Base-by-base conservation (phyloP, 1,284 basidiomycete species). In the Ganoderma sinense region DNA sequence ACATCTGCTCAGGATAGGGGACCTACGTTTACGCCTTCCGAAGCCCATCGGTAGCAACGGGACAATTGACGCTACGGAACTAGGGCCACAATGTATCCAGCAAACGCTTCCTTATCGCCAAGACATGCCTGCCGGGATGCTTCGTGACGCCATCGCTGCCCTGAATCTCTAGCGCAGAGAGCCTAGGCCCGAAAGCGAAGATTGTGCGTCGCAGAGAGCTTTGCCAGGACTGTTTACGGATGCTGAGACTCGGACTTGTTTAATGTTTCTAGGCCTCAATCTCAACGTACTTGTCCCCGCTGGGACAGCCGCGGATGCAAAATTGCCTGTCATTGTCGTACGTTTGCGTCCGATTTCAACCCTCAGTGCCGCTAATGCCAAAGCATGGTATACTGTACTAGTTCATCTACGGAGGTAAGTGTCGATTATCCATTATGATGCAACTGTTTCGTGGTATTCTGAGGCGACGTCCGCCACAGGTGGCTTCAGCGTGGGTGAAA, bases 251-350 rank as follows among this genome's bases (percentile, higher is more conserved):
- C 10, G 1, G 36, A 36, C 33, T 33, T 33, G n/a, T n/a, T n/a
- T n/a, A n/a, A n/a, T 33, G 10, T 36, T 36, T 41, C 5, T 76
- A 81, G 87, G 86, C 73, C 75, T 87, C 16, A 80, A 80, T 26
- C 62, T 87, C 64, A 87, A 87, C 71, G 79, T 88, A 16, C 73
- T 81, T 33, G 78, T 78, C 0, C 81, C 84, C 0, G 69, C 68
- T 6, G 72, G 68, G 8, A 67, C 76, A 0, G 69, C 66, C 0
- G 65, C 76, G 1, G 60, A 40, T 0, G 75, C 75, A 0, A 78
- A 77, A 6, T 74, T 84, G 13, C 86, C 86, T 6, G 84, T 88
- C 7, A 74, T 84, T 1, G 76, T 84, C 71, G 75, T 74, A 20
- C 31, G 65, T 60, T 10, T 6, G 4, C 11, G 4, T 23, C 23